These are phyloP conservation scores for Aureobasidium sp. DNA, from an alignment of 2,329 filamentous ascomycete species.

Conservation along the genomic window DNA sequence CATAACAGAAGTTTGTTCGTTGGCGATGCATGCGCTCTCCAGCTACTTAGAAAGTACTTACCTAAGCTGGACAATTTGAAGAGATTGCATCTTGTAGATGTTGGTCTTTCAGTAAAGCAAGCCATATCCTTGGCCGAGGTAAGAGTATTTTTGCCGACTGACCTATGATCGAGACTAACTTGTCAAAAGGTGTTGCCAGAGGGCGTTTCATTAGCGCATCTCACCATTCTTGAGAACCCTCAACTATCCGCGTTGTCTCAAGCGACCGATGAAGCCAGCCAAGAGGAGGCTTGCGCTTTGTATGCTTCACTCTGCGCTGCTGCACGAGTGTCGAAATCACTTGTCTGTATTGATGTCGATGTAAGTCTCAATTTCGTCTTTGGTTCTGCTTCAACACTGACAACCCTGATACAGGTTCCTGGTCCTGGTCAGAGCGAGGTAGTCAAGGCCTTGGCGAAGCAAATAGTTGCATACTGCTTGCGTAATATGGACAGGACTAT, in stretches of 20 bases:
- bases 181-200: conserved; percentile 63
- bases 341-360: conserved; percentile 89
- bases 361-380: conserved; percentile 28
- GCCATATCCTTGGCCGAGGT: conserved; percentile 79
- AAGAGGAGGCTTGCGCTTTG: conserved; percentile 89
- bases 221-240: conserved; percentile 79
- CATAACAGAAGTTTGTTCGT: conserved; percentile 80
- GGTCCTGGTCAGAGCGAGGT: conserved; percentile 76
- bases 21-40: conserved; percentile 55
- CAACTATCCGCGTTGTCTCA: conserved; percentile 63
- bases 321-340: conserved; percentile 70
- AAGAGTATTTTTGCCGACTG: background rate
- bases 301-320: conserved; percentile 90
- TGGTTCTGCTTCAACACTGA: background rate
- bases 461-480: conserved; percentile 90
- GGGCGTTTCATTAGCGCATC: conserved; percentile 69
- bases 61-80: conserved; percentile 72
- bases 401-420: conserved; percentile 47
- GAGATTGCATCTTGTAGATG: conserved; percentile 78
- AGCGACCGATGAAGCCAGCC: conserved; percentile 67
- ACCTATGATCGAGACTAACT: background rate
- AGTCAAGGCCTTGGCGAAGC: conserved; percentile 84
- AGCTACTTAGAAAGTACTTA: conserved; percentile 70
- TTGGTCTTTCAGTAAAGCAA: conserved; percentile 77
- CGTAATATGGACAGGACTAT: conserved; percentile 82